Evolutionary conservation across 1,284 basidiomycete genomes (phyloP).

Genomic region (Boletellus deceptivus): DNA sequence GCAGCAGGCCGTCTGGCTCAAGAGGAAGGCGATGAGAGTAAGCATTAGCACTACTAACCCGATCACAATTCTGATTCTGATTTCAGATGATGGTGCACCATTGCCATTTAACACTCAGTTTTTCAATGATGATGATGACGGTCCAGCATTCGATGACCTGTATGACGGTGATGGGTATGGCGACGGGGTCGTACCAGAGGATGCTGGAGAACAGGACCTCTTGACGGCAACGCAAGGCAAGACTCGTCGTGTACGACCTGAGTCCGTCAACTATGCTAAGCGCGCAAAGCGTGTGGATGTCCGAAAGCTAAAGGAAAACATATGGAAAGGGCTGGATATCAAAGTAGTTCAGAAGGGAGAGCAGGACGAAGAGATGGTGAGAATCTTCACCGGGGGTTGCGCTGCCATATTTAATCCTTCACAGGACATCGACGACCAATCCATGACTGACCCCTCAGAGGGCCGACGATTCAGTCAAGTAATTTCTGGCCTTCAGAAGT

Average conservation of each 20-base stretch:
- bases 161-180: slow-evolving; percentile 56
- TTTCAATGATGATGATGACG: slow-evolving; percentile 93
- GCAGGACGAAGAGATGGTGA: slow-evolving; percentile 55
- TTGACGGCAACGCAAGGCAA: slow-evolving; percentile 80
- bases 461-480: slow-evolving; percentile 83
- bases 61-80: slow-evolving; percentile 5
- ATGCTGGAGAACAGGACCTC: slow-evolving; percentile 81
- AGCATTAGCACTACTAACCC: slow-evolving; percentile 20
- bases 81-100: slow-evolving; percentile 45
- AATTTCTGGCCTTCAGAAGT: slow-evolving; percentile 74
- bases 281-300: slow-evolving; percentile 97
- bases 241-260: slow-evolving; percentile 78
- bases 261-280: slow-evolving; percentile 94
- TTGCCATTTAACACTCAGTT: slow-evolving; percentile 94
- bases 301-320: slow-evolving; percentile 95
- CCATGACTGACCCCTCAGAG: slow-evolving; percentile 58
- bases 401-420: not conserved
- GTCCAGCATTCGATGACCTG: slow-evolving; percentile 72
- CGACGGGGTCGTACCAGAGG: slow-evolving; percentile 43
- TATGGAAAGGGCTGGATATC: slow-evolving; percentile 90
- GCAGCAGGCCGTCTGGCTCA: slow-evolving; percentile 56
- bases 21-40: slow-evolving; percentile 65
- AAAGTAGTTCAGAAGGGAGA: slow-evolving; percentile 47
- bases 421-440: slow-evolving; percentile 54
- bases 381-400: slow-evolving; percentile 13